Base-by-base conservation (phyloP, 768 basidiomycete species). In the Leccinum disarticulatum region DNA sequence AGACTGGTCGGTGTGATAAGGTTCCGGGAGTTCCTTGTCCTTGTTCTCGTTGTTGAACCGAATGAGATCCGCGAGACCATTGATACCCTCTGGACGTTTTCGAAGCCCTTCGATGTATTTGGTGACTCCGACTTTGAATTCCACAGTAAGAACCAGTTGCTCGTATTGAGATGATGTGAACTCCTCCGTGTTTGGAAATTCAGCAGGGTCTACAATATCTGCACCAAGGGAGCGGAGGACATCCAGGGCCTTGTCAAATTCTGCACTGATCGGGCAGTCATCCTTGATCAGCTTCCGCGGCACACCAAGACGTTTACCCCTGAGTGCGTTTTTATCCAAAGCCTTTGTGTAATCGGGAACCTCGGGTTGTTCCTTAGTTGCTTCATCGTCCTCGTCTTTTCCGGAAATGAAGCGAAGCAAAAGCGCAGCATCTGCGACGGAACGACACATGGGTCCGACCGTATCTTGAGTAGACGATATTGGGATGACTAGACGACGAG, bases 51-150 rank as follows among this genome's bases (percentile, higher is more conserved):
- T 72, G 63, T 88, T 79, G 70, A 87, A 87, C 19, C 68, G 70
- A 46, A 88, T 87, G 57, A 88, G 61, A 59, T 86, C 83, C 3
- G 80, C 83, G 1, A 88, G 77, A 35, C 67, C 80, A 35, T 78
- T 76, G 25, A 87, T 81, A 4, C 83, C 83, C 1, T 83, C 78
- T 0, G 87, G 87, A 43, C 84, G 83, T 43, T 80, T 67, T 11
- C 81, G 60, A 14, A 88, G 73, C 1, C 65, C 73, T 25, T 77
- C 62, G 27, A 81, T 79, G 57, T 82, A 87, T 27, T 71, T 71
- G 57, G 82, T 77, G 22, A 88, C 59, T 58, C 85, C 77, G 49
- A 81, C 86, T 77, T 87, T 88, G 73, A 88, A 83, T 63, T 88
- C 87, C 0, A 77, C 74, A 30, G 78, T 70, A 14, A 85, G 64